These are phyloP conservation scores for Saturnispora gosingensis DNA, from an alignment of 805 yeast species.

Conservation along the genomic window DNA sequence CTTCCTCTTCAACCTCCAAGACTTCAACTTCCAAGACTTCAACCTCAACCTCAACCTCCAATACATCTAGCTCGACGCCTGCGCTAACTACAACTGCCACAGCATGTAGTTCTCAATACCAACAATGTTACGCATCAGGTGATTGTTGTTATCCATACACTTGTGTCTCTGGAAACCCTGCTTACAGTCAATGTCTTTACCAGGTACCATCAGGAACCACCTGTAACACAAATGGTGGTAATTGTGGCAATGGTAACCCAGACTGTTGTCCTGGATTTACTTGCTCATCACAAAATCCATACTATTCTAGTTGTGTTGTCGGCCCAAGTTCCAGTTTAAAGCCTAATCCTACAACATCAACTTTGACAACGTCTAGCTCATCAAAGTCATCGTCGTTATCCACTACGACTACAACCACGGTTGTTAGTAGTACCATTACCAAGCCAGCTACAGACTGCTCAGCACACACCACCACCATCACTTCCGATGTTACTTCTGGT, in stretches of 20 bases:
- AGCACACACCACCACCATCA: background rate
- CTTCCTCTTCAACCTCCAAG: no score
- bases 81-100: background rate
- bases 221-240: background rate
- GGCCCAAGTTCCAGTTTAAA: background rate
- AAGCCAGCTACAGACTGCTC: background rate
- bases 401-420: background rate
- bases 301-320: background rate
- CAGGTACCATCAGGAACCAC: background rate
- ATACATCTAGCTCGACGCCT: background rate
- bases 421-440: background rate
- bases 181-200: background rate
- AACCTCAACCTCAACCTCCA: background rate
- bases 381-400: background rate
- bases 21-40: no score
- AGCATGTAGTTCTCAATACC: background rate
- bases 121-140: background rate
- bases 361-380: background rate
- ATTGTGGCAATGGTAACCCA: background rate
- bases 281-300: background rate
- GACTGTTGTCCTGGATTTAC: background rate
- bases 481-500: background rate
- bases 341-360: background rate
- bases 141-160: background rate
- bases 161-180: background rate